A percentile compares a stretch with the other conserved stretches of the same genome.
Evolutionary conservation across 1,284 basidiomycete genomes (phyloP).

Genomic region (Cryptococcus depauperatus): DNA sequence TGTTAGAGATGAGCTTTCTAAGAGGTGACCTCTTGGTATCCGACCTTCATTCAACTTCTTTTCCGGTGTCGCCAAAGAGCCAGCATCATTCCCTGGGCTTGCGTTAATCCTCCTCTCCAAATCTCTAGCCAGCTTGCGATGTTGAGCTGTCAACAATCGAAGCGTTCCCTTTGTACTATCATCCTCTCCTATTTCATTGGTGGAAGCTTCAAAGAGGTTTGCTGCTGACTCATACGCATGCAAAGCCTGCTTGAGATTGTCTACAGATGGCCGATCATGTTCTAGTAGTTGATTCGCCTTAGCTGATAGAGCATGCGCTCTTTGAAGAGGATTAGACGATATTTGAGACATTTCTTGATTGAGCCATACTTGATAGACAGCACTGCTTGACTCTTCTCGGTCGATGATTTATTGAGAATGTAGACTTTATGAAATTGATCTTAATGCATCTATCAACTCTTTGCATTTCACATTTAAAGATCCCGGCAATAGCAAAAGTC

Average conservation of each 20-base stretch:
- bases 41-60: no score
- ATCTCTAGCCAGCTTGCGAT: conserved; percentile 38
- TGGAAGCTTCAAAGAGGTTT: conserved; percentile 28
- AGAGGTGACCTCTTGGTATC: no score
- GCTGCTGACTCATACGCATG: conserved; percentile 32
- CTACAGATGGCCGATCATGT: conserved; percentile 10
- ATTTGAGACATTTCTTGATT: background rate
- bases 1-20: no score
- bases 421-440: no score
- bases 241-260: conserved; percentile 24
- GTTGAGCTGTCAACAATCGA: conserved; percentile 35
- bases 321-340: conserved; percentile 15
- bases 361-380: no score
- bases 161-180: conserved; percentile 27
- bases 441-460: no score
- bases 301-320: conserved; percentile 38
- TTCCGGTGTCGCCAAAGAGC: no score
- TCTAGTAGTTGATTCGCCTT: conserved; percentile 27
- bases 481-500: no score
- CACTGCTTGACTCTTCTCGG: no score
- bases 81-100: background rate
- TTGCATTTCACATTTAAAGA: no score
- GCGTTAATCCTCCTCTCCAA: conserved; percentile 32
- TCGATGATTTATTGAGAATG: no score
- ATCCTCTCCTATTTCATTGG: background rate